Conservation (phyloP, 2,329 filamentous ascomycete genomes). For the Scedosporium dehoogii region DNA sequence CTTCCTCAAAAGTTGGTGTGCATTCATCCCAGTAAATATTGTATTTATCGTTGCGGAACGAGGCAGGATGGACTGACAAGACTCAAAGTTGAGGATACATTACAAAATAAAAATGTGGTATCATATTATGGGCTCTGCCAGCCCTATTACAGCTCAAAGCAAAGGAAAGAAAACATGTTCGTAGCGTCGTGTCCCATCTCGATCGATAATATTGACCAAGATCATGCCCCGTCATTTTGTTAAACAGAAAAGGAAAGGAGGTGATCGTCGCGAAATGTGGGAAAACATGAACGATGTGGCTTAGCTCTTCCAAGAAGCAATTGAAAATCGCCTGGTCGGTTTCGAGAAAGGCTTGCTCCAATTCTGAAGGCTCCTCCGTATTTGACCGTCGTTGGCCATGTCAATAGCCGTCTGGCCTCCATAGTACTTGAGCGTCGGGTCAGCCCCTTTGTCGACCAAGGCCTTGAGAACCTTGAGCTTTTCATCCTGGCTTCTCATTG, state of each 20-base stretch:
- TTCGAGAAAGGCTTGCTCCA: neutral
- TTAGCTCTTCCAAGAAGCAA: neutral
- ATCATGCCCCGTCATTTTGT: neutral
- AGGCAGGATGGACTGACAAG: too few relatives aligned
- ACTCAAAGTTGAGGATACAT: too few relatives aligned
- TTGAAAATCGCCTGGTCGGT: neutral
- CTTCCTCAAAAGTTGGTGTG: neutral
- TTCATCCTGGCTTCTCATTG: constrained; percentile 11
- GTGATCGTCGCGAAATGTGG: neutral
- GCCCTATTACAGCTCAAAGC: too few relatives aligned
- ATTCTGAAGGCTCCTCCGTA: neutral
- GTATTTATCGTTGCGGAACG: too few relatives aligned
- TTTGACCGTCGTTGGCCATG: constrained; percentile 2
- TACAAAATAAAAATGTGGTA: too few relatives aligned
- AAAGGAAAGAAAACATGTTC: neutral
- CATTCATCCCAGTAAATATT: neutral
- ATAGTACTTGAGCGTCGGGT: constrained; percentile 11
- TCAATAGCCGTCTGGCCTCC: constrained; percentile 1
- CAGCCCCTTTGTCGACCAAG: constrained; percentile 14
- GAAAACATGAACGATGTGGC: neutral
- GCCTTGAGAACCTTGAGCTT: constrained; percentile 16
- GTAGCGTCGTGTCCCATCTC: neutral
- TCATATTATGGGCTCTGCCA: too few relatives aligned
- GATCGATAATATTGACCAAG: neutral
- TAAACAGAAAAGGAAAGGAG: neutral